These are phyloP conservation scores for Karstenula rhodostoma DNA, from an alignment of 2,329 filamentous ascomycete species.

Conservation along the genomic window DNA sequence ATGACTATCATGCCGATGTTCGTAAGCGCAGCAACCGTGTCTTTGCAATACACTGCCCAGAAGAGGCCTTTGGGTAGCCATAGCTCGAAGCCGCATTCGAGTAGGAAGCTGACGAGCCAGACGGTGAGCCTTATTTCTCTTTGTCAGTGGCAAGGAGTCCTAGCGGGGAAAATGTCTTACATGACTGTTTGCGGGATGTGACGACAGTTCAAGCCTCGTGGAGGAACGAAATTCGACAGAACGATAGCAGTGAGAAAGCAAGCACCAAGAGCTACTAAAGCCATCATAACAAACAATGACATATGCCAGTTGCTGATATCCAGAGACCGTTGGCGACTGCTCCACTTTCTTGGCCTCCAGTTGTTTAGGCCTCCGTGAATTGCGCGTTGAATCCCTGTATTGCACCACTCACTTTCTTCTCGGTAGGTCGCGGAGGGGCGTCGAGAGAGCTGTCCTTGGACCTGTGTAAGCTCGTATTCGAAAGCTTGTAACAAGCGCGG, in stretches of 20 bases:
- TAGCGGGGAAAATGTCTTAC: conserved; percentile 16
- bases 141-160: neutral
- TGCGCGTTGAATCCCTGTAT: conserved; percentile 18
- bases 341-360: conserved; percentile 29
- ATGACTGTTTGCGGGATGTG: conserved; percentile 29
- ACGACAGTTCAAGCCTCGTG: conserved; percentile 23
- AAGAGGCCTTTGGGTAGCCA: conserved; percentile 19
- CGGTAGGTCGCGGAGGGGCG: conserved; percentile 21
- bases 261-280: conserved; percentile 16
- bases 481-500: conserved; percentile 26
- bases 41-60: conserved; percentile 28
- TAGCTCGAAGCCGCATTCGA: conserved; percentile 23
- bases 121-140: conserved; percentile 20
- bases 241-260: conserved; percentile 24
- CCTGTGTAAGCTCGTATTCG: conserved; percentile 20
- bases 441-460: conserved; percentile 9
- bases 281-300: conserved; percentile 11
- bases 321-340: neutral
- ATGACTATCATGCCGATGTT: conserved; percentile 24
- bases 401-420: conserved; percentile 22
- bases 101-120: conserved; percentile 25
- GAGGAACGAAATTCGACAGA: conserved; percentile 26
- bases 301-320: conserved; percentile 4
- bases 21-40: conserved; percentile 20
- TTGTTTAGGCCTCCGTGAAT: conserved; percentile 24